phyloP scores from a whole-genome alignment of 164 flowering plant genomes.

The Piper betle region DNA sequence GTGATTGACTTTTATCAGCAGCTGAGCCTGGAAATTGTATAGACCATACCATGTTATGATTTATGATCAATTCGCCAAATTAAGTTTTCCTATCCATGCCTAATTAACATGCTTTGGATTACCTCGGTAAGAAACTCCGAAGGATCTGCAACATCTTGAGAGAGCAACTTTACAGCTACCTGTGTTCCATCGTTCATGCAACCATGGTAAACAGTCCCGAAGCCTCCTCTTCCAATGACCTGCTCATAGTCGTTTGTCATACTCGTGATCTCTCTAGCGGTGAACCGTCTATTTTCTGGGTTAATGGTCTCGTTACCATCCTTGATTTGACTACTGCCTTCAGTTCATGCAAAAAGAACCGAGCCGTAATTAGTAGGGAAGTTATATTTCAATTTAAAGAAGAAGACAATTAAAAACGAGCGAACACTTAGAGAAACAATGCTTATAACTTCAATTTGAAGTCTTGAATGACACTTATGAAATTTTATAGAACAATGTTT shows the following conservation, averaged over 20 bases:
- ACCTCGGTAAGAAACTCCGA: background rate
- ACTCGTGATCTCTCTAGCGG: conserved; percentile 20
- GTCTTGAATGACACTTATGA: too few species aligned
- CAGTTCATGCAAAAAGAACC: background rate
- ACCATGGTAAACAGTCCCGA: conserved; percentile 40
- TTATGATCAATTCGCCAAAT: too few species aligned
- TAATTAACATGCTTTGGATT: too few species aligned
- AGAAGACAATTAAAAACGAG: too few species aligned
- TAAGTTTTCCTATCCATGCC: too few species aligned
- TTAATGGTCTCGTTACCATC: background rate
- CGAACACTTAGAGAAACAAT: too few species aligned
- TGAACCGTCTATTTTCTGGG: conserved; percentile 12
- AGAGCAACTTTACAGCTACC: conserved; percentile 44
- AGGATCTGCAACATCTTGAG: conserved; percentile 16
- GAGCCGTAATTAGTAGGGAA: background rate
- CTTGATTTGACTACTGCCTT: background rate
- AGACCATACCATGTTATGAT: too few species aligned
- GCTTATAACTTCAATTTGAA: too few species aligned
- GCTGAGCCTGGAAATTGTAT: conserved; percentile 18
- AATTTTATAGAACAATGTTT: too few species aligned
- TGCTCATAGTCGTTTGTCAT: conserved; percentile 28
- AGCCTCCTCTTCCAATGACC: conserved; percentile 38
- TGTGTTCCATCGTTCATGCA: conserved; percentile 14
- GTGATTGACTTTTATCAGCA: conserved; percentile 34
- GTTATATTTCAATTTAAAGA: too few species aligned